Evolutionary conservation across 768 basidiomycete species (phyloP).

Genomic region (Boletus barrowsii): DNA sequence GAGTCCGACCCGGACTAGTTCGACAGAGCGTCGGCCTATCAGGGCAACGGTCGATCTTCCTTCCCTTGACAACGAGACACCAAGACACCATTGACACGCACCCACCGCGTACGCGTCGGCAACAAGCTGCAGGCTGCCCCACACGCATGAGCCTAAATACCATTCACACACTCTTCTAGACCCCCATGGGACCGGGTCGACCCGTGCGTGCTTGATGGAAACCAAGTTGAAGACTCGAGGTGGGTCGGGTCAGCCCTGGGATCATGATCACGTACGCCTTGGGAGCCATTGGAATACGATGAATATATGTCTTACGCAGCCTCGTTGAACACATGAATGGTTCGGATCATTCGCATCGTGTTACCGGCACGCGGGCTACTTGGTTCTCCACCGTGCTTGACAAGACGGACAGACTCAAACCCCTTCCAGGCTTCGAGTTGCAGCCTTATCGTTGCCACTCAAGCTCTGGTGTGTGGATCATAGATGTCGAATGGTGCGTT

Average conservation of each 20-base stretch:
- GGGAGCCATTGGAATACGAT: background rate
- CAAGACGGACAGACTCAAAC: too few species aligned
- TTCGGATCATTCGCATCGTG: too few species aligned
- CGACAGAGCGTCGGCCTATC: too few species aligned
- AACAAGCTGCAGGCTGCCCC: conserved; percentile 3
- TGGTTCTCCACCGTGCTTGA: too few species aligned
- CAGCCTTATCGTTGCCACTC: too few species aligned
- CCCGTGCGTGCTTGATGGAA: background rate
- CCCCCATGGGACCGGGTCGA: background rate
- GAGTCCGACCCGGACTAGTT: too few species aligned
- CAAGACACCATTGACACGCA: background rate
- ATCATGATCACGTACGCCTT: conserved; percentile 2
- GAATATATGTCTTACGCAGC: background rate
- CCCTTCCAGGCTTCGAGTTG: too few species aligned
- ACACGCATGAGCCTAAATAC: background rate
- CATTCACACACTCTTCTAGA: background rate
- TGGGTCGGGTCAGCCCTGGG: conserved; percentile 1
- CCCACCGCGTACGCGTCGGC: background rate
- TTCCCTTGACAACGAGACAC: too few species aligned
- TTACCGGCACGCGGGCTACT: too few species aligned
- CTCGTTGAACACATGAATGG: background rate
- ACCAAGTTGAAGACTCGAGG: background rate
- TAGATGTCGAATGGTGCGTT: too few species aligned
- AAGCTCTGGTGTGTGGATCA: too few species aligned
- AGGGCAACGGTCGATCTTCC: too few species aligned